These are phyloP conservation scores for Dalbergia cultrata DNA, from an alignment of 306 rosid genomes.

Conservation along the genomic window DNA sequence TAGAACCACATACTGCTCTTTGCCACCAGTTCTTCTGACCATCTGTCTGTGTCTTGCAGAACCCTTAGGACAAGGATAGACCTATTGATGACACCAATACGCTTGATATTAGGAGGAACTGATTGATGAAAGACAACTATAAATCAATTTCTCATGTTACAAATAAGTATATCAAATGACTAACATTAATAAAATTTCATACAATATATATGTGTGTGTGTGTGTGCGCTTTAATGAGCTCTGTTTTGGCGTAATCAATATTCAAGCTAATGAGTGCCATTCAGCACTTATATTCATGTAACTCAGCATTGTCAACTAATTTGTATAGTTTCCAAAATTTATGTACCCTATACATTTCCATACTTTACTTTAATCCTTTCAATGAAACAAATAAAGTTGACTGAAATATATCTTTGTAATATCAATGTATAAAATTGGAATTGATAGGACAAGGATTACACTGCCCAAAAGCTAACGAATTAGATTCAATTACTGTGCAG, in stretches of 20 bases:
- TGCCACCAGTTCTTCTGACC: conserved; percentile 81
- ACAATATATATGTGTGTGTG: too few relatives aligned
- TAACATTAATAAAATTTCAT: background rate
- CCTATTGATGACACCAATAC: conserved; percentile 59
- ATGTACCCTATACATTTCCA: background rate
- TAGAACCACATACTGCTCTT: conserved; percentile 80
- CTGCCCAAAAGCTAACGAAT: conserved; percentile 33
- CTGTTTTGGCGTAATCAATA: conserved; percentile 2
- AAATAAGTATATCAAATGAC: conserved; percentile 20
- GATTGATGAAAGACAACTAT: conserved; percentile 28
- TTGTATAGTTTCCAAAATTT: background rate
- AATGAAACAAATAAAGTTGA: conserved; percentile 2
- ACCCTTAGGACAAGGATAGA: conserved; percentile 97
- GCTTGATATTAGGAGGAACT: conserved; percentile 38
- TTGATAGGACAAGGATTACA: conserved; percentile 11
- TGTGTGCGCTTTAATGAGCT: too few relatives aligned
- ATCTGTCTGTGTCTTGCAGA: conserved; percentile 83
- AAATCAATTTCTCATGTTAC: conserved; percentile 36
- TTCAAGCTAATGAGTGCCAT: background rate
- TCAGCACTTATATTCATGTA: background rate
- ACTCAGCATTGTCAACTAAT: conserved; percentile 11
- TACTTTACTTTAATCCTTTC: background rate
- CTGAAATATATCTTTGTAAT: background rate
- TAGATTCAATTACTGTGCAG: conserved; percentile 15
- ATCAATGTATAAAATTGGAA: conserved; percentile 9